phyloP scores from a whole-genome alignment of 805 yeast species.

The Kregervanrija delftensis region DNA sequence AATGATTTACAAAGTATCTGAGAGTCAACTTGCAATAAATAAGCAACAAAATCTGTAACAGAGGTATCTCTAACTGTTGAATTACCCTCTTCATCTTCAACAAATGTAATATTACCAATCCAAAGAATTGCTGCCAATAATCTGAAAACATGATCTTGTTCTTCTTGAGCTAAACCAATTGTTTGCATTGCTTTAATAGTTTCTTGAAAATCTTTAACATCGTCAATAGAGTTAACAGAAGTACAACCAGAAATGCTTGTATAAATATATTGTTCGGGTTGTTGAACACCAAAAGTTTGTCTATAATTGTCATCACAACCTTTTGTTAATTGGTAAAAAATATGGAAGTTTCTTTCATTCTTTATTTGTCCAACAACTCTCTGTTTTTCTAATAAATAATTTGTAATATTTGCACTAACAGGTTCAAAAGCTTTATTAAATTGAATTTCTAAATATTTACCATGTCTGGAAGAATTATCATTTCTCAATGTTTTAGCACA shows the following conservation, averaged over 20 bases:
- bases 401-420: slow-evolving; percentile 91
- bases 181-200: slow-evolving; percentile 81
- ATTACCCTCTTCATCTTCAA: slow-evolving; percentile 82
- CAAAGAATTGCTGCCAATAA: slow-evolving; percentile 80
- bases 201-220: slow-evolving; percentile 67
- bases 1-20: slow-evolving; percentile 59
- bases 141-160: slow-evolving; percentile 87
- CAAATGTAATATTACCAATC: slow-evolving; percentile 89
- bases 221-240: slow-evolving; percentile 81
- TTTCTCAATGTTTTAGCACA: slow-evolving; percentile 90
- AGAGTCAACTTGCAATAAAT: slow-evolving; percentile 74
- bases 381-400: slow-evolving; percentile 88
- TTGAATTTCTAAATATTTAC: slow-evolving; percentile 86
- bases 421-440: slow-evolving; percentile 83
- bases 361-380: slow-evolving; percentile 93
- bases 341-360: slow-evolving; percentile 93
- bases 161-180: slow-evolving; percentile 75
- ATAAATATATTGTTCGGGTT: slow-evolving; percentile 87
- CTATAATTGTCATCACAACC: slow-evolving; percentile 82
- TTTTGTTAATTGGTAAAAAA: slow-evolving; percentile 92
- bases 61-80: slow-evolving; percentile 76
- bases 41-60: slow-evolving; percentile 93
- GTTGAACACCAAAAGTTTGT: slow-evolving; percentile 81
- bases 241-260: slow-evolving; percentile 85
- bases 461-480: slow-evolving; percentile 87